phyloP scores from a whole-genome alignment of 2,329 filamentous ascomycete genomes.

The Paraphaeosphaeria minitans region DNA sequence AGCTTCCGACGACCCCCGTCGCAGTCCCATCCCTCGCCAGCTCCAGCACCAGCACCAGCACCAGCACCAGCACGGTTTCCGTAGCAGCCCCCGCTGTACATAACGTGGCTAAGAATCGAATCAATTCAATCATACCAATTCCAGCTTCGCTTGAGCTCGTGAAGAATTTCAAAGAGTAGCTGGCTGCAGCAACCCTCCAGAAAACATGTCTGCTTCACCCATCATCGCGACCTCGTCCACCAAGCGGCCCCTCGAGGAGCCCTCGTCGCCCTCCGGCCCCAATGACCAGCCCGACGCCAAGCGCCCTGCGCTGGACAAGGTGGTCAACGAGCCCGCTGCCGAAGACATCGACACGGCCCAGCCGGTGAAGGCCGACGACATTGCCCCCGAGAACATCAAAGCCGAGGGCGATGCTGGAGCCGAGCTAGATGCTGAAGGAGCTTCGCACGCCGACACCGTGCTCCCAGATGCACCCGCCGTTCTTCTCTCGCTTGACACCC shows the following conservation, averaged over 20 bases:
- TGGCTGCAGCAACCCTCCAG: conserved; percentile 32
- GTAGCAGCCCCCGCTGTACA: conserved; percentile 78
- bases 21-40: conserved; percentile 45
- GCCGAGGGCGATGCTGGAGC: conserved; percentile 29
- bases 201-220: conserved; percentile 53
- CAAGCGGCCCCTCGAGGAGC: conserved; percentile 96
- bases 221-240: conserved; percentile 62
- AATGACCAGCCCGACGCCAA: conserved; percentile 97
- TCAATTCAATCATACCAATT: conserved; percentile 42
- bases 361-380: conserved; percentile 42
- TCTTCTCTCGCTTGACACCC: conserved; percentile 53
- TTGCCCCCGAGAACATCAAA: conserved; percentile 41
- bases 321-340: conserved; percentile 65
- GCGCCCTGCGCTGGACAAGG: conserved; percentile 92
- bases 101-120: conserved; percentile 57
- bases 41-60: conserved; percentile 93
- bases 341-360: conserved; percentile 55
- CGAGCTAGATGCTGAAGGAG: conserved; percentile 30
- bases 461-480: conserved; percentile 63
- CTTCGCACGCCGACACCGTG: conserved; percentile 63
- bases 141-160: conserved; percentile 39
- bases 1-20: conserved; percentile 40
- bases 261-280: conserved; percentile 88
- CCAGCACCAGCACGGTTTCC: conserved; percentile 92
- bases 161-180: conserved; percentile 34